A percentile compares a stretch with the other conserved stretches of the same genome.
phyloP scores from a whole-genome alignment of 169 alveolate species.

The Plasmodium sp. region DNA sequence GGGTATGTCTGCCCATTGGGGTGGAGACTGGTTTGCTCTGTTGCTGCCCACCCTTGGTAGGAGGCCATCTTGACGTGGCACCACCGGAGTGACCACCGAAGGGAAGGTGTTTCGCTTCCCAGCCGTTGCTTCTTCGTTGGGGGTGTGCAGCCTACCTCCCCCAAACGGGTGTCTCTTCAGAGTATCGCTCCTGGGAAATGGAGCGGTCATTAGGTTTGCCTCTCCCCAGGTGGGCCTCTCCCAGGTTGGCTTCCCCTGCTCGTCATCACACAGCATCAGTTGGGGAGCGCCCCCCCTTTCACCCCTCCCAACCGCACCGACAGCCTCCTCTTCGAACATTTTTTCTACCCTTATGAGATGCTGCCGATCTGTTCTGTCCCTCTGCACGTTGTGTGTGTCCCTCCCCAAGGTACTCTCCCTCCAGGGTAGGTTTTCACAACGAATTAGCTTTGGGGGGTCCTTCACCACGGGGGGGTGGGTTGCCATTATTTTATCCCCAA shows the following conservation, averaged over 20 bases:
- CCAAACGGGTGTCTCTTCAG: neutral
- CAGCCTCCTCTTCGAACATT: neutral
- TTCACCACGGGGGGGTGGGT: neutral
- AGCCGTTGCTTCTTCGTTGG: neutral
- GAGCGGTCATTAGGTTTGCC: neutral
- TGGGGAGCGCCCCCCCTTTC: neutral
- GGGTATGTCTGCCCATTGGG: neutral
- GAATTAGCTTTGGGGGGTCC: neutral
- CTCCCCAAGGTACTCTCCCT: neutral
- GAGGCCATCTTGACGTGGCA: neutral
- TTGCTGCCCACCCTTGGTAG: neutral
- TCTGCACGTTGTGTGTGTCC: neutral
- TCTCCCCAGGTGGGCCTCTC: neutral
- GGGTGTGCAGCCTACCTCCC: neutral
- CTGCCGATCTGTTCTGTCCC: no score
- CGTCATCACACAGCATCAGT: neutral
- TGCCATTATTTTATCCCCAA: neutral
- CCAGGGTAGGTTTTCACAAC: neutral
- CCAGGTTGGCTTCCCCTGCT: neutral
- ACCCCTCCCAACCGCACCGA: neutral
- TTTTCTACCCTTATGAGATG: neutral
- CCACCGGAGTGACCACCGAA: neutral
- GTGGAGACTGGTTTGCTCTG: neutral
- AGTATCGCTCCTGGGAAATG: neutral
- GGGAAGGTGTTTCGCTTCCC: neutral